phyloP scores from a whole-genome alignment of 371 early-diverging fungal species.

The Dinochytrium kinnereticum region DNA sequence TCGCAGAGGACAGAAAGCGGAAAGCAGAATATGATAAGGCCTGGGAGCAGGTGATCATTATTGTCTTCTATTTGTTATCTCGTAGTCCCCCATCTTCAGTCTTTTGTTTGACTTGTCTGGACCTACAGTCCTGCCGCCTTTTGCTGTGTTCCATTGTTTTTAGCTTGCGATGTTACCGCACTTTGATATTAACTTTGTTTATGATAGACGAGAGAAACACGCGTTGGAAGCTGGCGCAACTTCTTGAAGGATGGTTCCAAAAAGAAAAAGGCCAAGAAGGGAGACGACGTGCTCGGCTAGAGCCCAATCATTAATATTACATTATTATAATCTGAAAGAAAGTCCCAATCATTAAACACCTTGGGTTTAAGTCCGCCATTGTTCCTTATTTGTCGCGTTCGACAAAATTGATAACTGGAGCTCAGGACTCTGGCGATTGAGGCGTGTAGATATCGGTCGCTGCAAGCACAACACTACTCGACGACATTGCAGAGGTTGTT shows the following conservation, averaged over 20 bases:
- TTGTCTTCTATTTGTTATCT: neutral
- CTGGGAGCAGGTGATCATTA: conserved; percentile 45
- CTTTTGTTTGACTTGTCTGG: no score
- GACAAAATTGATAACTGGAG: no score
- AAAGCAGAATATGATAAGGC: conserved; percentile 49
- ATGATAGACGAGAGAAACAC: conserved; percentile 44
- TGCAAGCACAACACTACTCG: no score
- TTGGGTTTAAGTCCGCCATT: no score
- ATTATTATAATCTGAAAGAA: no score
- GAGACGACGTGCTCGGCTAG: conserved; percentile 34
- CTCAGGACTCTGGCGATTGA: no score
- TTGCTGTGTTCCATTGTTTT: neutral
- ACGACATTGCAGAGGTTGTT: no score
- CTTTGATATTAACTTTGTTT: neutral
- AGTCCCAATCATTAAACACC: no score
- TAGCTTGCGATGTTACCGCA: neutral
- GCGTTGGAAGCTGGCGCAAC: conserved; percentile 50
- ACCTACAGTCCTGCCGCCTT: no score
- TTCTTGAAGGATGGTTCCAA: conserved; percentile 60
- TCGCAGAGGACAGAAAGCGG: conserved; percentile 41
- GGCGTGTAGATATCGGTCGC: no score
- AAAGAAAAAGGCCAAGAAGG: conserved; percentile 68
- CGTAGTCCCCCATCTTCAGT: no score
- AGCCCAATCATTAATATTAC: neutral
- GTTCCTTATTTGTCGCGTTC: no score